Evolutionary conservation across 768 basidiomycete genomes (phyloP).

Genomic region (Trametes meyenii): DNA sequence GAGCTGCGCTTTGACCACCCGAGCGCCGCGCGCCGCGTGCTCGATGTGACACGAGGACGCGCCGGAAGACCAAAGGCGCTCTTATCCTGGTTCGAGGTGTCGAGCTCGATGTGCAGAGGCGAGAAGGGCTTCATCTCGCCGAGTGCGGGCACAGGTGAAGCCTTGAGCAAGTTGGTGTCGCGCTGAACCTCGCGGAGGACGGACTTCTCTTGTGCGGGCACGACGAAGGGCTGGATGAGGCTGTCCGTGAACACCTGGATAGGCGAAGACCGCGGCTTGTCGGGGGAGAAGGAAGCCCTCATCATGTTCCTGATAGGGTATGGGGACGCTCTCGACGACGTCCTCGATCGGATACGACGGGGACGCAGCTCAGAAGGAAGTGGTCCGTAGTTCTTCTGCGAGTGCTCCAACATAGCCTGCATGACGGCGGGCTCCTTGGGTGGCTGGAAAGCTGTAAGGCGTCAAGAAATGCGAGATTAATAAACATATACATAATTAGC

Average conservation of each 20-base stretch:
- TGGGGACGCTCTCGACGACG: slow-evolving; percentile 71
- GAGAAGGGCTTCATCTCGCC: slow-evolving; percentile 48
- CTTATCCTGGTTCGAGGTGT: slow-evolving; percentile 43
- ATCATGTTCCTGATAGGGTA: slow-evolving; percentile 61
- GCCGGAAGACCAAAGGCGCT: slow-evolving; percentile 32
- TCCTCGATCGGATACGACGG: slow-evolving; percentile 65
- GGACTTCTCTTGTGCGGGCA: slow-evolving; percentile 27
- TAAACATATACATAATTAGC: background rate
- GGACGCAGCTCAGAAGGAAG: slow-evolving; percentile 73
- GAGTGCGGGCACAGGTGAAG: slow-evolving; percentile 40
- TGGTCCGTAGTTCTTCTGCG: slow-evolving; percentile 69
- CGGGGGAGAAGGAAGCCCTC: slow-evolving; percentile 49
- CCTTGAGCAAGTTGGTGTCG: slow-evolving; percentile 38
- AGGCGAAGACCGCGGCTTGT: slow-evolving; percentile 38
- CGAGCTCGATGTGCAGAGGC: slow-evolving; percentile 40
- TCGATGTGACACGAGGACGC: slow-evolving; percentile 57
- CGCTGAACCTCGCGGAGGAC: slow-evolving; percentile 48
- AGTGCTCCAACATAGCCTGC: slow-evolving; percentile 73
- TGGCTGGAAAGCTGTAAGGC: slow-evolving; percentile 67
- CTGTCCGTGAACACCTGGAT: slow-evolving; percentile 26
- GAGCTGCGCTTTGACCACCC: slow-evolving; percentile 69
- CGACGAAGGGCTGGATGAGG: slow-evolving; percentile 22
- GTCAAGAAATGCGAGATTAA: background rate
- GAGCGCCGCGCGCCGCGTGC: slow-evolving; percentile 55
- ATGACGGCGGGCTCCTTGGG: slow-evolving; percentile 66